phyloP scores from a whole-genome alignment of 2,329 filamentous ascomycete species.

The Diaporthe ampelina region DNA sequence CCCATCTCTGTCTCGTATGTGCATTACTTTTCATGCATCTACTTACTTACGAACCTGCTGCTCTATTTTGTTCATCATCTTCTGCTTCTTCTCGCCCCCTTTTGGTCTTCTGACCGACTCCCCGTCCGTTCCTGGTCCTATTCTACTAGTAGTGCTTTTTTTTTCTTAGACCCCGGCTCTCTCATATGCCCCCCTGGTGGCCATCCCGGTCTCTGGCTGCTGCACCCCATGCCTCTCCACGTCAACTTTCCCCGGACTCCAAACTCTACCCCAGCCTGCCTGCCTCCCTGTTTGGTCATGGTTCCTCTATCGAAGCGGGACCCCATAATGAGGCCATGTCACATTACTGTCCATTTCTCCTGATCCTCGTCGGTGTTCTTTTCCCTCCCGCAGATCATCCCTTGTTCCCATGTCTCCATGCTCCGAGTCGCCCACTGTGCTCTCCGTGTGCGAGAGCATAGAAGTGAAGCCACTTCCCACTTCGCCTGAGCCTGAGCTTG shows the following conservation, averaged over 20 bases:
- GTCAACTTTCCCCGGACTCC: slow-evolving; percentile 34
- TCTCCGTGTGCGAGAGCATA: slow-evolving; percentile 39
- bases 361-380: slow-evolving; percentile 18
- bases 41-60: background rate
- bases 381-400: slow-evolving; percentile 19
- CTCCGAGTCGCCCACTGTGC: slow-evolving; percentile 32
- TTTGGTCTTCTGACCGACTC: slow-evolving; percentile 24
- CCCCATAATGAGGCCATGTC: slow-evolving; percentile 35
- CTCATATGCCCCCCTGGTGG: slow-evolving; percentile 10
- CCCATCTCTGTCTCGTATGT: slow-evolving; percentile 73
- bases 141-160: background rate
- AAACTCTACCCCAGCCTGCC: slow-evolving; percentile 14
- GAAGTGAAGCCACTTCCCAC: slow-evolving; percentile 36
- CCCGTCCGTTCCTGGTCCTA: slow-evolving; percentile 13
- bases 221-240: slow-evolving; percentile 29
- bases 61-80: slow-evolving; percentile 21
- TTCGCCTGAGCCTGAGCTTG: slow-evolving; percentile 40
- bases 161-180: slow-evolving; percentile 9
- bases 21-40: slow-evolving; percentile 16
- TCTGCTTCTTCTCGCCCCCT: slow-evolving; percentile 35
- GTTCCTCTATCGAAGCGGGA: background rate
- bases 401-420: slow-evolving; percentile 39
- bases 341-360: background rate
- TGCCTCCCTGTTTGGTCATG: slow-evolving; percentile 13
- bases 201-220: slow-evolving; percentile 13